Evolutionary conservation across 495 filamentous ascomycete genomes (phyloP), one percentile per base, ranked within the genome.

Genomic region (Staphylotrichum tortipilum): DNA sequence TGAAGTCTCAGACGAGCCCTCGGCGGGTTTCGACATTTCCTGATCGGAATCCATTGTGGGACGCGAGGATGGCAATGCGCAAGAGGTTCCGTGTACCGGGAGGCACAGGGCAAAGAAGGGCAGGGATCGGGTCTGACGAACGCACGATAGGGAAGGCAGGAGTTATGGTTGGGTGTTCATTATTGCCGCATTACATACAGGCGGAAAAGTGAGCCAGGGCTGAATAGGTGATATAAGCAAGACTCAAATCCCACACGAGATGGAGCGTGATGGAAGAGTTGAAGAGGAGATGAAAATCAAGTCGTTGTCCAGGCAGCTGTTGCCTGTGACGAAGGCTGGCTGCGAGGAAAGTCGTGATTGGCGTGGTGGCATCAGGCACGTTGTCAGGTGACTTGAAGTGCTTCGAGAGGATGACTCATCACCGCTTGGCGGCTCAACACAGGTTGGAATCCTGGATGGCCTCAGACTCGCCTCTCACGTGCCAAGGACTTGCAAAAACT

Each of bases 341-440:
- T 3, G n/a, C 12, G 22, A 7, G 18, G 6, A 3, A 34, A 17
- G 18, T 19, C 39, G 47, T 31, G 47, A 44, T 9, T 7, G 1
- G 1, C 35, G 22, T 15, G 45, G 46, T 35, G 44, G 37, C 38
- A 24, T 38, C 12, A 29, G 38, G 40, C 52, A 39, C 52, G 52
- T 17, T 36, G 10, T 54, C 52, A 54, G 18, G 52, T 54, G 52
- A 54, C 18, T 44, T 36, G 41, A 15, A 24, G n/a, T 22, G 31
- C 31, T n/a, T n/a, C n/a, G n/a, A n/a, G n/a, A n/a, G n/a, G n/a
- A n/a, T n/a, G n/a, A n/a, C n/a, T n/a, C n/a, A n/a, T n/a, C n/a
- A n/a, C n/a, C n/a, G n/a, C n/a, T n/a, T n/a, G n/a, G n/a, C n/a
- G n/a, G n/a, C n/a, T n/a, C n/a, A n/a, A n/a, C n/a, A n/a, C n/a